Evolutionary conservation across 2,329 filamentous ascomycete species (phyloP), one percentile per base, ranked within the genome.

Genomic region (Purpureocillium lavendulum): DNA sequence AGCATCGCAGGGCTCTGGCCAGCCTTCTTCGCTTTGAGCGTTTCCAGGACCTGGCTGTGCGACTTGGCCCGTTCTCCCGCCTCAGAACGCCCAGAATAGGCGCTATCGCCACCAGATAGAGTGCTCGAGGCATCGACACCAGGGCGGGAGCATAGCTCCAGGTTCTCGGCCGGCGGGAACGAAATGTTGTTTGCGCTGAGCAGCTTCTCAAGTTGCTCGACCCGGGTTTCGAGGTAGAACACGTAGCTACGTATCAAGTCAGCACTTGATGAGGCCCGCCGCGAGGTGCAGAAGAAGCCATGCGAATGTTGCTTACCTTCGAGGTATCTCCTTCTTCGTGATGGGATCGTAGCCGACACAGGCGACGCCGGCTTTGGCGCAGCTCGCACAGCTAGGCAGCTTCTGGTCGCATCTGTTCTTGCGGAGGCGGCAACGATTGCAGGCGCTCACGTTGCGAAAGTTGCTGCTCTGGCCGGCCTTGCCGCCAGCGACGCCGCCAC

Each of bases 281-380:
- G 15, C 8, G 13, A 37, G 9, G 16, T 4, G 26, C n/a, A 16
- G 12, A 21, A 34, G 33, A 15, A 40, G 30, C 12, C 14, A 7
- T 24, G 21, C 10, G 62, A 77, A 82, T 34, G 31, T 33, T 43
- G 84, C 84, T 66, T 82, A 95, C 69, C 82, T 88, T 62, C 89
- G 77, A 36, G 90, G 90, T 42, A 97, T 95, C 64, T 96, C 88
- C 56, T 86, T 82, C 71, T 96, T 96, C 17, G 87, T 94, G 55
- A 96, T 95, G 28, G 90, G 89, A 58, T 97, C 90, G 61, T 95
- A 96, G 46, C 90, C 90, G 37, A 96, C 87, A 60, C 92, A 97
- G 49, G 85, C 82, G 34, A 94, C 86, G 42, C 77, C 76, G n/a
- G 86, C 89, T 66, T 96, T 96, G 59, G 89, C 87, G 64, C 90